phyloP scores from a whole-genome alignment of 1,139 yeast species.

The Hansenula lynferdii region DNA sequence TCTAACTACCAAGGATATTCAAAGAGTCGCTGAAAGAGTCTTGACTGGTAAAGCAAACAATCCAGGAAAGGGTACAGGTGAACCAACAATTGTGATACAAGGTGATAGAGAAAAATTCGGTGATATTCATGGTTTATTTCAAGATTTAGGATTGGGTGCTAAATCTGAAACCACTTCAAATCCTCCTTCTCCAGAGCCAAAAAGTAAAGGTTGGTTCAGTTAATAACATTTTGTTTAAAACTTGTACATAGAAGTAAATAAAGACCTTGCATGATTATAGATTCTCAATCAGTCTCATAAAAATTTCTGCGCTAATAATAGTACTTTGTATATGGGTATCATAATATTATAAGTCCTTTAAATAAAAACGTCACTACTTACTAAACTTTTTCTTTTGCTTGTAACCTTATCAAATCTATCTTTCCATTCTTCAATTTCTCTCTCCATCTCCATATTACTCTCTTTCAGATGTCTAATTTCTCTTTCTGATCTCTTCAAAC shows the following conservation, averaged over 20 bases:
- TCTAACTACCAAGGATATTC: conserved; percentile 63
- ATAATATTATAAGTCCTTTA: conserved; percentile 6
- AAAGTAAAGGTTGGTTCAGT: conserved; percentile 19
- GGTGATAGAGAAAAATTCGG: conserved; percentile 86
- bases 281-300: too few species aligned
- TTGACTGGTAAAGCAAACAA: conserved; percentile 61
- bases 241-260: background rate
- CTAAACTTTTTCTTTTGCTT: conserved; percentile 16
- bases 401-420: conserved; percentile 33
- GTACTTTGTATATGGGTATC: background rate
- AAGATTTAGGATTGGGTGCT: conserved; percentile 68
- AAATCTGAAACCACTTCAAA: conserved; percentile 12
- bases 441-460: conserved; percentile 49
- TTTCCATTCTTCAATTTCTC: conserved; percentile 63
- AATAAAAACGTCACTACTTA: conserved; percentile 23
- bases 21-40: conserved; percentile 69
- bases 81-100: conserved; percentile 82
- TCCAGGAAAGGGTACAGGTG: conserved; percentile 48
- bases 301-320: too few species aligned
- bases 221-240: background rate
- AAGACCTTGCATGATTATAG: too few species aligned
- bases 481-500: conserved; percentile 39
- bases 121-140: conserved; percentile 64
- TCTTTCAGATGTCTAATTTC: conserved; percentile 52
- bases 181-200: conserved; percentile 8